A percentile compares a stretch with the other conserved stretches of the same genome.
Evolutionary conservation across 2,329 filamentous ascomycete species (phyloP).

Genomic region (Trichoderma sp.): DNA sequence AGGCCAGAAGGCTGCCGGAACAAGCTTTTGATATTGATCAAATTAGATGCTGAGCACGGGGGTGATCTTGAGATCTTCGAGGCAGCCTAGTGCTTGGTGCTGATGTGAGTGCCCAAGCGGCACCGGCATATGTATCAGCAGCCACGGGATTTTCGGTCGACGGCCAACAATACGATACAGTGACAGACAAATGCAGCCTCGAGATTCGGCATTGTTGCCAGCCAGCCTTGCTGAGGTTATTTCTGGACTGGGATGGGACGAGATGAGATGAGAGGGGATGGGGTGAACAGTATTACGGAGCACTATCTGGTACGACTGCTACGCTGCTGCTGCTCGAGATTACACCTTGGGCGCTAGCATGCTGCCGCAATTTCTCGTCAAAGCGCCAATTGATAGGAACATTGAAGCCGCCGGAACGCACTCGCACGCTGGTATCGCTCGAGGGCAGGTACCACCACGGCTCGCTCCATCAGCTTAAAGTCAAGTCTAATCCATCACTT

Average conservation of each 20-base stretch:
- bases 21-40: background rate
- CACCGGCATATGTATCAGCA: background rate
- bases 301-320: background rate
- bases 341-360: conserved; percentile 2
- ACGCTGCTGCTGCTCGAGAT: background rate
- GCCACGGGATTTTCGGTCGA: background rate
- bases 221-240: background rate
- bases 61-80: background rate
- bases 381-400: background rate
- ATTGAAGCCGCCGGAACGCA: background rate
- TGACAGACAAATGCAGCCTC: background rate
- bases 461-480: conserved; percentile 19
- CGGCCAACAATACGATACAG: background rate
- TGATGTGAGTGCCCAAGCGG: background rate
- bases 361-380: conserved; percentile 20
- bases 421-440: background rate
- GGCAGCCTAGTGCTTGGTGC: background rate
- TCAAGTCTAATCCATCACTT: background rate
- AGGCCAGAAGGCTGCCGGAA: background rate
- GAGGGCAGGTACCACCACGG: background rate
- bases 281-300: background rate
- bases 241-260: background rate
- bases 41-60: background rate
- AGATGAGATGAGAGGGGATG: background rate
- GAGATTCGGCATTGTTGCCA: background rate